Base-by-base conservation (phyloP, 257 asterid genomes). In the Catharanthus roseus region DNA sequence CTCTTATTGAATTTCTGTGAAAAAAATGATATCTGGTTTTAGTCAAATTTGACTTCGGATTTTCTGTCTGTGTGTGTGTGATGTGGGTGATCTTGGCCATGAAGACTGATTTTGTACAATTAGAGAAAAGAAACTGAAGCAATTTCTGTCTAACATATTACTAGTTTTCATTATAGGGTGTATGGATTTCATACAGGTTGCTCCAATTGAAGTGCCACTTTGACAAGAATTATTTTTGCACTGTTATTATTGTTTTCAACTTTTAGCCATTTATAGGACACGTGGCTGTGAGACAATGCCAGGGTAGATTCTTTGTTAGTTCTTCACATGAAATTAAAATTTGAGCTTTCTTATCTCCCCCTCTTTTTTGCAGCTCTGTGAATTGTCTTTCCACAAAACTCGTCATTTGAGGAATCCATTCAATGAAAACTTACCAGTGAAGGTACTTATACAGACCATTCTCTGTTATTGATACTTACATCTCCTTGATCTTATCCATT, bases 391-490 rank as follows among this genome's bases (percentile, higher is more conserved):
- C 80, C 85, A 91, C 75, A 89, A 89, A 83, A 89, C 96, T 72
- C 93, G 95, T 71, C 93, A 89, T 75, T 81, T 92, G 86, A 81
- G 96, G 81, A 92, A 92, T 78, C 96, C 97, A 15, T 92, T 60
- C 85, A 89, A 88, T 72, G 96, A 92, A 79, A 86, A 89, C 82
- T 77, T 92, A 70, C 96, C 96, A 45, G 97, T 89, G 78, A 92
- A 92, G 95, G 97, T 92, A 87, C 69, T 33, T 9, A 26, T 16
- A 10, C 23, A 54, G 53, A 28, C 11, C 54, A 31, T 54, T 53
- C 28, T 39, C 31, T 67, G 58, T 66, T 39, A 23, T 57, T 44
- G 33, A 8, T 26, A 23, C n/a, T n/a, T n/a, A n/a, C 10, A 10
- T 42, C 11, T 42, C 13, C 47, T 34, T 18, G 7, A 26, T 10